Base-by-base conservation (phyloP, 495 filamentous ascomycete genomes). In the Patellaria atrata region DNA sequence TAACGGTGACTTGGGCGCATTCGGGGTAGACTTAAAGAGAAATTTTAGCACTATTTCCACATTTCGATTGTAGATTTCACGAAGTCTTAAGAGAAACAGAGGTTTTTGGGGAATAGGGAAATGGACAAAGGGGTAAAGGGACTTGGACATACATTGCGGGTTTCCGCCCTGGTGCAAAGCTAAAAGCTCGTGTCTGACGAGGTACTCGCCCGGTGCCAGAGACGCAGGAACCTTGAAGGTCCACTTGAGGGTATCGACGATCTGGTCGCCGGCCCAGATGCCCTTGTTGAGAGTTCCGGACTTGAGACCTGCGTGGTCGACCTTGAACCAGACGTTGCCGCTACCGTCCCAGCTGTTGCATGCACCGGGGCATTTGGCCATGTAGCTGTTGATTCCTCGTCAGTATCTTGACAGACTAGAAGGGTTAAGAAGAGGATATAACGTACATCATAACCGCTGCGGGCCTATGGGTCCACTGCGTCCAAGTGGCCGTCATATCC, bases 1-100 rank as follows among this genome's bases (percentile, higher is more conserved):
- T 45, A 10, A 65, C 52, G 21, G 43, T 55, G 16, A 65, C 30
- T 43, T 65, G 58, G 3, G 61, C 62, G 36, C 60, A 65, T 40
- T 63, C 53, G 31, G 59, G 45, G 34, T 60, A 63, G 43, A 61
- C 38, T 42, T 19, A n/a, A n/a, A n/a, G n/a, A n/a, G n/a, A n/a
- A n/a, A n/a, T n/a, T n/a, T n/a, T n/a, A n/a, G n/a, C n/a, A n/a
- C n/a, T n/a, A n/a, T n/a, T n/a, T n/a, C n/a, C n/a, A n/a, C n/a
- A n/a, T n/a, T n/a, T n/a, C n/a, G n/a, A n/a, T n/a, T n/a, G n/a
- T n/a, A n/a, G n/a, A n/a, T n/a, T n/a, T n/a, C n/a, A n/a, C n/a
- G n/a, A n/a, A n/a, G n/a, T n/a, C n/a, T n/a, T n/a, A n/a, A n/a
- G n/a, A n/a, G n/a, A n/a, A n/a, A n/a, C n/a, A n/a, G n/a, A n/a